Percentiles rank a stretch among this genome's conserved stretches.
These are phyloP conservation scores for Alectoria sarmentosa DNA, from an alignment of 495 filamentous ascomycete genomes.

Conservation along the genomic window DNA sequence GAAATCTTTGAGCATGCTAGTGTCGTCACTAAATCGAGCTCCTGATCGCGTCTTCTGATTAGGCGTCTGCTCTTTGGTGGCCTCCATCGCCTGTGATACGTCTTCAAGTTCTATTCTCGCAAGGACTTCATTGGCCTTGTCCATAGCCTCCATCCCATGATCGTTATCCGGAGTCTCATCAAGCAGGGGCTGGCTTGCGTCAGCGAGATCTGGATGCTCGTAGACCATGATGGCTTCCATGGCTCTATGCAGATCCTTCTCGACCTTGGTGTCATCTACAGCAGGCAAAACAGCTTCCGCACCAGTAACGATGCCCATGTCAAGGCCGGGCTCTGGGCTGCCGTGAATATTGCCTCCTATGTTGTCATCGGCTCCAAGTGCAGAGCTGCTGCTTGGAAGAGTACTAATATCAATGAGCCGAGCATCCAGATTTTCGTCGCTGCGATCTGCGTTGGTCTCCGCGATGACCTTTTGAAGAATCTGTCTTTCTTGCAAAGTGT, in stretches of 20 bases:
- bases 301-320: too few species aligned
- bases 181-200: neutral
- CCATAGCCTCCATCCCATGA: conserved; percentile 6
- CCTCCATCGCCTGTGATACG: conserved; percentile 10
- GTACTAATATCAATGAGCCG: neutral
- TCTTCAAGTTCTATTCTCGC: conserved; percentile 14
- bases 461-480: conserved; percentile 22
- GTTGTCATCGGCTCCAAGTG: neutral
- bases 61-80: conserved; percentile 2
- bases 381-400: neutral
- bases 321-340: neutral
- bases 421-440: conserved; percentile 6
- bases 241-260: conserved; percentile 17
- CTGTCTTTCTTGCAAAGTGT: conserved; percentile 24
- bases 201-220: conserved; percentile 4
- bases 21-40: conserved; percentile 43
- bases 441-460: conserved; percentile 10
- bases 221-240: conserved; percentile 19
- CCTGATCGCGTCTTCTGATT: conserved; percentile 24
- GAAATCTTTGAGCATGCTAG: conserved; percentile 53
- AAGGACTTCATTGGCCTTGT: conserved; percentile 12
- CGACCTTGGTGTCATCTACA: neutral
- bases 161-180: neutral
- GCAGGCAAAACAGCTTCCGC: neutral
- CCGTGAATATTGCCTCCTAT: neutral